Evolutionary conservation across 2,329 filamentous ascomycete species (phyloP), one percentile per base, ranked within the genome.

Genomic region (Penicillium vulpinum): DNA sequence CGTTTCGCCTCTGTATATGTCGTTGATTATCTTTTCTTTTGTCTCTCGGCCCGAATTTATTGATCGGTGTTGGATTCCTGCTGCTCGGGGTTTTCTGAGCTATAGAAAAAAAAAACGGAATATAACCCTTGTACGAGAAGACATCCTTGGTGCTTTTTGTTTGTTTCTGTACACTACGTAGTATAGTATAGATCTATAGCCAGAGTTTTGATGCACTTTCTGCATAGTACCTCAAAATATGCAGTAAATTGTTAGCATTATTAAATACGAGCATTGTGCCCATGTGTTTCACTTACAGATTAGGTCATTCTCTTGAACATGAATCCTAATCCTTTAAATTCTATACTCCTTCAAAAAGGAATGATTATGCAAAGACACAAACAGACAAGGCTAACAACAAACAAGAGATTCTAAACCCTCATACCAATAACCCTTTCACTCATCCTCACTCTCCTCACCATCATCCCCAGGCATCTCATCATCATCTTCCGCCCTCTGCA

Each of bases 401-500:
- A 50, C 33, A 36, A 50, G 24, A 22, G 7, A 10, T 28, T 15
- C 18, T 13, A 26, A 48, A 6, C 5, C 13, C 16, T 18, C 8
- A 51, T n/a, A 28, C 38, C 21, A 40, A 15, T 29, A 41, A 21
- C 5, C 29, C 45, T 29, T 13, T 60, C 59, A 28, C 13, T 56
- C 54, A 21, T 66, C 62, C 36, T 61, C 61, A 28, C 65, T 59
- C 33, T 67, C 69, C 29, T 67, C 72, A 10, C 71, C 74, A 28
- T 80, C 81, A 28, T 80, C 81, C 5, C 76, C 79, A 18, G 76
- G 79, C 38, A 79, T 64, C 35, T 76, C 78, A 54, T 86, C 85
- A 43, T 85, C 84, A 68, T 87, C 85, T 51, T 87, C 83, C 67
- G 91, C 90, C 62, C 85, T 86, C 66, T 88, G 86, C 62, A 97